phyloP scores from a whole-genome alignment of 306 rosid genomes.

The Sechiopsis laciniata region DNA sequence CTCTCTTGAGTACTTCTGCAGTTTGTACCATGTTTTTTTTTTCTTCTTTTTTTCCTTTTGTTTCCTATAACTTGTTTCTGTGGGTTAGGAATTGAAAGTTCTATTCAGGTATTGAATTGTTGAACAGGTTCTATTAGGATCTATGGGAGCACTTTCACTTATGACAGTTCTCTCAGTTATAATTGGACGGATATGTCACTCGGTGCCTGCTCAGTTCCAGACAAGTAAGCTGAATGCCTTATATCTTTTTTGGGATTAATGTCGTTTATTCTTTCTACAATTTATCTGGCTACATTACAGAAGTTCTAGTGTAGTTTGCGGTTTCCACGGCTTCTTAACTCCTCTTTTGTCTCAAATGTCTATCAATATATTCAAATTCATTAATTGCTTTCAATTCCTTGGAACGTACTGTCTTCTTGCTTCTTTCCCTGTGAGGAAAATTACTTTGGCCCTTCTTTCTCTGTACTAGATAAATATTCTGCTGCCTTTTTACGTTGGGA shows the following conservation, averaged over 20 bases:
- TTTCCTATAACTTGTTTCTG: constrained; percentile 4
- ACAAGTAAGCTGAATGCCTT: constrained; percentile 60
- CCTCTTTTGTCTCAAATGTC: too few relatives aligned
- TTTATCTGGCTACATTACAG: too few relatives aligned
- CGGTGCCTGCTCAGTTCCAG: constrained; percentile 97
- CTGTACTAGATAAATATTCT: too few relatives aligned
- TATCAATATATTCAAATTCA: too few relatives aligned
- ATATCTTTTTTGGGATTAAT: too few relatives aligned
- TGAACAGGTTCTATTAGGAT: constrained; percentile 80
- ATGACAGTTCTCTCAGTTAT: constrained; percentile 82
- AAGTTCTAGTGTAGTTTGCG: too few relatives aligned
- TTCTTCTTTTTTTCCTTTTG: not conserved
- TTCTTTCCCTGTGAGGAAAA: not conserved
- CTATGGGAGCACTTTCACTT: constrained; percentile 84
- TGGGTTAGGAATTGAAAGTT: constrained; percentile 25
- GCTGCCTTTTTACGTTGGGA: too few relatives aligned
- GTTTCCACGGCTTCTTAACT: too few relatives aligned
- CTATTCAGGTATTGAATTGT: constrained; percentile 24
- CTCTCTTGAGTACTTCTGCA: not conserved
- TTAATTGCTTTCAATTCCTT: not conserved
- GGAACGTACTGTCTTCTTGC: not conserved
- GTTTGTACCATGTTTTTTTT: not conserved
- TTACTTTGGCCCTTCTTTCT: not conserved
- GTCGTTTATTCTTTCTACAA: too few relatives aligned
- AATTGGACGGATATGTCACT: constrained; percentile 76